These are phyloP conservation scores for Metschnikowia santaceciliae DNA, from an alignment of 805 yeast genomes.

Conservation along the genomic window DNA sequence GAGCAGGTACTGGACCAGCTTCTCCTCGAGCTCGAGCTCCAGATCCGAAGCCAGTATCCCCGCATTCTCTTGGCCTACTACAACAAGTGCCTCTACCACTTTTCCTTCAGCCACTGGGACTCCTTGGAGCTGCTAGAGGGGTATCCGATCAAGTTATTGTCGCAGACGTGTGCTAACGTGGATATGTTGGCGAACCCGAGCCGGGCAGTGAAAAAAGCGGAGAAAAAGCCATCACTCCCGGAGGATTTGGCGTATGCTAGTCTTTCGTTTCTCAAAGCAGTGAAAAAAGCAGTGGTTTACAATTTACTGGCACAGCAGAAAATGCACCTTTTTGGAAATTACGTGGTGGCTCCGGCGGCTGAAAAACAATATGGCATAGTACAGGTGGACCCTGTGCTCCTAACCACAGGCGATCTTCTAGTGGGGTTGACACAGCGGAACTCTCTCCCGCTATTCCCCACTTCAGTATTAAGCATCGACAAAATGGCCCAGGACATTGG, in stretches of 20 bases:
- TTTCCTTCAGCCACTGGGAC: conserved; percentile 27
- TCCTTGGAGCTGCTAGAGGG: not conserved
- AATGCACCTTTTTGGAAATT: conserved; percentile 37
- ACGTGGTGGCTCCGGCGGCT: conserved; percentile 15
- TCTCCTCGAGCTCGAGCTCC: conserved; percentile 37
- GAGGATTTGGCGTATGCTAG: conserved; percentile 32
- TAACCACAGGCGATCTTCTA: conserved; percentile 38
- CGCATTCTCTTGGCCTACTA: conserved; percentile 38
- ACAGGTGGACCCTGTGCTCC: conserved; percentile 36
- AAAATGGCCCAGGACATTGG: conserved; percentile 8
- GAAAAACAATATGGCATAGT: conserved; percentile 21
- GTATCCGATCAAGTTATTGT: not conserved
- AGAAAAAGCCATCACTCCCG: conserved; percentile 7
- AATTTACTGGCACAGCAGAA: conserved; percentile 25
- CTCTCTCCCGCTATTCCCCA: conserved; percentile 24
- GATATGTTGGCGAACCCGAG: conserved; percentile 31
- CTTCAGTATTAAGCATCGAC: conserved; percentile 20
- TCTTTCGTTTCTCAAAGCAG: conserved; percentile 37
- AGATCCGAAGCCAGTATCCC: conserved; percentile 34
- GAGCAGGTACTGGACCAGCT: conserved; percentile 31
- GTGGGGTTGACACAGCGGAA: conserved; percentile 26
- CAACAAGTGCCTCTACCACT: conserved; percentile 37
- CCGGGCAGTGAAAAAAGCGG: conserved; percentile 15
- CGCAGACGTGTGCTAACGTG: conserved; percentile 4
- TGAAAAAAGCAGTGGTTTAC: conserved; percentile 35